These are phyloP conservation scores for Pichia occidentalis DNA, from an alignment of 805 yeast genomes.

Conservation along the genomic window DNA sequence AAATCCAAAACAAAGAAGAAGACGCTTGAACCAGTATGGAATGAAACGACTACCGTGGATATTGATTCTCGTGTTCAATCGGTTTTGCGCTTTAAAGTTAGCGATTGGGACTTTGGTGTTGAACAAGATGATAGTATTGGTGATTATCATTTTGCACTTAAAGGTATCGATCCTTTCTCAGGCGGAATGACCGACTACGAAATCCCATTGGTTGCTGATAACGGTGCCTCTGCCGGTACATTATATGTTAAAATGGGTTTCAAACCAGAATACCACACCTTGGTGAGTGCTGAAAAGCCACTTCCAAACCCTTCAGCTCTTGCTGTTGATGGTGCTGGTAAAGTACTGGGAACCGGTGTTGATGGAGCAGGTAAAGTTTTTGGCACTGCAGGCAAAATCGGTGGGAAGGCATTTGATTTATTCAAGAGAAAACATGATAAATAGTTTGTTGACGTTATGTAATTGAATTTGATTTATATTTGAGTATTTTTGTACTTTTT, in stretches of 20 bases:
- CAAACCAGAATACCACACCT: conserved; percentile 58
- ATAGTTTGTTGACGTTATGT: too few relatives aligned
- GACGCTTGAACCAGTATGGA: conserved; percentile 87
- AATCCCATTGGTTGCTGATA: conserved; percentile 40
- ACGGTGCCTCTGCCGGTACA: conserved; percentile 56
- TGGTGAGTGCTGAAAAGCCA: conserved; percentile 35
- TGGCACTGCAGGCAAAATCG: conserved; percentile 44
- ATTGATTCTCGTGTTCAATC: conserved; percentile 60
- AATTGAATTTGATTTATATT: too few relatives aligned
- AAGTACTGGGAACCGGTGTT: conserved; percentile 36
- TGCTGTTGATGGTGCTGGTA: conserved; percentile 43
- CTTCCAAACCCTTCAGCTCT: conserved; percentile 32
- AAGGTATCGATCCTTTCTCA: conserved; percentile 52
- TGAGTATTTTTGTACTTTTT: too few relatives aligned
- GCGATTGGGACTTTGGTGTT: conserved; percentile 93
- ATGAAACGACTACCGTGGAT: conserved; percentile 55
- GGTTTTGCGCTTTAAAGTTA: conserved; percentile 47
- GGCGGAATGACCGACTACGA: conserved; percentile 47
- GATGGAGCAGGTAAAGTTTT: conserved; percentile 36
- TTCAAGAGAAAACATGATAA: conserved; percentile 24
- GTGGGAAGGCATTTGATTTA: conserved; percentile 39
- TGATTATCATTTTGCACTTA: conserved; percentile 47
- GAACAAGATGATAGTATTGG: conserved; percentile 82
- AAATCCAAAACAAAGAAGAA: conserved; percentile 79
- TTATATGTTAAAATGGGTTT: conserved; percentile 54